Base-by-base conservation (phyloP, 192 early-diverging fungal species). In the Diversispora eburnea region DNA sequence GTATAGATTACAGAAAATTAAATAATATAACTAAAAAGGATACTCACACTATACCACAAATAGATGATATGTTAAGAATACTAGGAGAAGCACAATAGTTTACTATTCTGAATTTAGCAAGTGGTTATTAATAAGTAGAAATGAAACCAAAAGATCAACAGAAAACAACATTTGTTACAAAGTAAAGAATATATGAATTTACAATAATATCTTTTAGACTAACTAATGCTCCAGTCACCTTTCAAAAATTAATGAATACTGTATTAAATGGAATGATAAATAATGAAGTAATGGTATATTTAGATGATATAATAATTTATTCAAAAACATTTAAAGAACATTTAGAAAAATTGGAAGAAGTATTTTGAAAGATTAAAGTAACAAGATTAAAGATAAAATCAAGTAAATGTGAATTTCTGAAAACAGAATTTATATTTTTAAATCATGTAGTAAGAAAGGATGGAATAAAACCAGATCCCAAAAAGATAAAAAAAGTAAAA, bases 1-100 rank as follows among this genome's bases (percentile, higher is more conserved):
- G 79, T 43, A 41, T 85, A 0, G 81, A 87, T 56, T 87, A 86
- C 68, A 72, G 74, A 17, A 57, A 70, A 10, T 64, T 85, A 0
- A 86, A 87, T 67, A 39, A 58, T 0, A 52, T 78, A 17, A 84
- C 84, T 1, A 64, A 70, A 25, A 72, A 75, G 17, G 75, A 86
- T 64, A 9, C 47, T 0, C 83, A 82, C 66, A 78, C 82, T 0
- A 56, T 85, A 25, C 83, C 83, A 9, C 42, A 57, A 0, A 80
- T 85, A 13, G 67, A 74, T 0, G 82, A 86, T 5, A 0, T 84
- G 0, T 57, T 85, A 0, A 72, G 75, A 55, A 64, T 25, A 8
- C 61, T 72, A 1, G 39, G 10, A 0, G 13, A 5, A 0, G 4
- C 55, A 0, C 0, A 45, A 5, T 70, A n/a, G n/a, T 83, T 85